Conservation (phyloP, 2,329 filamentous ascomycete genomes). For the Paraconiothyrium sp. region DNA sequence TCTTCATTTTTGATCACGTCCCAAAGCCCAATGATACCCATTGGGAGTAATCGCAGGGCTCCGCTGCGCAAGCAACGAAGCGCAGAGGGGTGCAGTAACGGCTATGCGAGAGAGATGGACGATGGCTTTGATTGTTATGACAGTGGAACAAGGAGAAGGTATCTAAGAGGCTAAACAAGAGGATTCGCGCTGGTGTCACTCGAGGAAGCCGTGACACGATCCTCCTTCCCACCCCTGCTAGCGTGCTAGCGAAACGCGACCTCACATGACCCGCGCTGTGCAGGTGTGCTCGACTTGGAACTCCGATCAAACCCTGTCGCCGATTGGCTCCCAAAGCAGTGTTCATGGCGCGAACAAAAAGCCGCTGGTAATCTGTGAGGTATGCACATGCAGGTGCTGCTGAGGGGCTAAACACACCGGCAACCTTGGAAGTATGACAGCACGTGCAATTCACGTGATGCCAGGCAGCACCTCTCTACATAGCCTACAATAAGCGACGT, state of each 20-base stretch:
- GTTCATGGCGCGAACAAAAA: no score
- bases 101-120: not conserved
- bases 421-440: no score
- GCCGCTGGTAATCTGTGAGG: no score
- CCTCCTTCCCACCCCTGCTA: not conserved
- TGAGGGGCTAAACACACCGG: no score
- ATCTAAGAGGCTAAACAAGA: not conserved
- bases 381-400: no score
- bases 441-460: no score
- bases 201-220: not conserved
- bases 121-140: not conserved
- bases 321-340: no score
- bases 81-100: not conserved
- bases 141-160: not conserved
- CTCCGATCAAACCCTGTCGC: no score
- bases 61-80: not conserved
- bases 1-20: slow-evolving; percentile 50
- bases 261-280: not conserved
- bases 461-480: no score
- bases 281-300: no score
- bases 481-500: no score
- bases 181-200: not conserved
- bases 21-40: slow-evolving; percentile 42
- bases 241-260: not conserved
- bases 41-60: not conserved